Evolutionary conservation across 306 rosid species (phyloP).

Genomic region (Cicer yamashitae): DNA sequence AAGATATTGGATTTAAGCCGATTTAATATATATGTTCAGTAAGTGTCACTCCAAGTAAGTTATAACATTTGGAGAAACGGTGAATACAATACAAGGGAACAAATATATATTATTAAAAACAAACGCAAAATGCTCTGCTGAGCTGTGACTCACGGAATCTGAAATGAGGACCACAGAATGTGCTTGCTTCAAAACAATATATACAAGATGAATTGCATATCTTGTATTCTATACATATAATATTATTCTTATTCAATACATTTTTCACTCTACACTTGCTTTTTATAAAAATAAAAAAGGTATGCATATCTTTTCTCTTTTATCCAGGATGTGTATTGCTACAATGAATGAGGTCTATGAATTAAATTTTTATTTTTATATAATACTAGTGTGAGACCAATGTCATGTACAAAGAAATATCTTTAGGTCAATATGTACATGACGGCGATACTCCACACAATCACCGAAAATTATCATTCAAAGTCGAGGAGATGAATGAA

Average conservation of each 20-base stretch:
- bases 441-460: background rate
- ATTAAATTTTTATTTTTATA: no score
- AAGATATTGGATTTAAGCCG: slow-evolving; percentile 27
- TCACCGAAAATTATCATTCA: slow-evolving; percentile 25
- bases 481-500: slow-evolving; percentile 15
- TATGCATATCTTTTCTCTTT: no score
- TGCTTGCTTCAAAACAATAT: background rate
- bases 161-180: background rate
- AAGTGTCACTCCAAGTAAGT: background rate
- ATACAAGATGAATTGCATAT: background rate
- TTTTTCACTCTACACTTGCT: background rate
- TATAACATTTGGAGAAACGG: slow-evolving; percentile 15
- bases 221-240: background rate
- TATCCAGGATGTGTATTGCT: no score
- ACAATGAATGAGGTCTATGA: no score
- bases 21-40: background rate
- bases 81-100: slow-evolving; percentile 11
- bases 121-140: slow-evolving; percentile 1
- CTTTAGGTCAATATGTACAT: background rate
- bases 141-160: slow-evolving; percentile 34
- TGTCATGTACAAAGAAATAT: no score
- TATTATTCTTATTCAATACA: background rate
- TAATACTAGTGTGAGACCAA: no score
- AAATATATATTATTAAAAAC: background rate
- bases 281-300: no score